These are phyloP conservation scores for Turritis glabra DNA, from an alignment of 345 rosid genomes.

Conservation along the genomic window DNA sequence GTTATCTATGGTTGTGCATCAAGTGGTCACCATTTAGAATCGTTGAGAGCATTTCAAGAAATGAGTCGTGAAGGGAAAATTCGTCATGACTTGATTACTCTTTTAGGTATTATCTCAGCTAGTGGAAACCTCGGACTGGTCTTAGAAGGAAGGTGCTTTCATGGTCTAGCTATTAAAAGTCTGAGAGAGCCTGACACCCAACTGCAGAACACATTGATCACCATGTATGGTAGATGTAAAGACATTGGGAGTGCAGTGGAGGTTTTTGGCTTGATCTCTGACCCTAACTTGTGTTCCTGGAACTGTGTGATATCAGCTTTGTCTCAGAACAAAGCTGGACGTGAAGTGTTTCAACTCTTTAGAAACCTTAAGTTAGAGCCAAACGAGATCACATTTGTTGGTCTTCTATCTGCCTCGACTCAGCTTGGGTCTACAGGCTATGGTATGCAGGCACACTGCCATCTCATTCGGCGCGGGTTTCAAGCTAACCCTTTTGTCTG, in stretches of 20 bases:
- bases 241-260: constrained; percentile 49
- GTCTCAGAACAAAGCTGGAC: constrained; percentile 59
- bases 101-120: constrained; percentile 46
- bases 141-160: constrained; percentile 50
- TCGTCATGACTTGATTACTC: constrained; percentile 47
- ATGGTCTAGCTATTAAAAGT: constrained; percentile 52
- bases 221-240: constrained; percentile 65
- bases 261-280: constrained; percentile 42
- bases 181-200: constrained; percentile 41
- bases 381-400: constrained; percentile 58
- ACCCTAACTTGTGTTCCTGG: constrained; percentile 66
- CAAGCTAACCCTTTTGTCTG: constrained; percentile 46
- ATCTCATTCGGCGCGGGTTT: constrained; percentile 43
- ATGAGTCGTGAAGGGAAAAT: constrained; percentile 44
- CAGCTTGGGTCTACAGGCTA: constrained; percentile 49
- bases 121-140: constrained; percentile 52
- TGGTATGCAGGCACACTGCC: constrained; percentile 59
- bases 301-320: constrained; percentile 67
- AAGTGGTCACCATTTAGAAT: constrained; percentile 39
- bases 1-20: constrained; percentile 47
- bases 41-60: constrained; percentile 46
- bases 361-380: constrained; percentile 45
- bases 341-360: constrained; percentile 54
- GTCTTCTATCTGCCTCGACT: constrained; percentile 58
- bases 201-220: constrained; percentile 57